These are phyloP conservation scores for Beauveria brongniartii DNA, from an alignment of 2,329 filamentous ascomycete species.

Conservation along the genomic window DNA sequence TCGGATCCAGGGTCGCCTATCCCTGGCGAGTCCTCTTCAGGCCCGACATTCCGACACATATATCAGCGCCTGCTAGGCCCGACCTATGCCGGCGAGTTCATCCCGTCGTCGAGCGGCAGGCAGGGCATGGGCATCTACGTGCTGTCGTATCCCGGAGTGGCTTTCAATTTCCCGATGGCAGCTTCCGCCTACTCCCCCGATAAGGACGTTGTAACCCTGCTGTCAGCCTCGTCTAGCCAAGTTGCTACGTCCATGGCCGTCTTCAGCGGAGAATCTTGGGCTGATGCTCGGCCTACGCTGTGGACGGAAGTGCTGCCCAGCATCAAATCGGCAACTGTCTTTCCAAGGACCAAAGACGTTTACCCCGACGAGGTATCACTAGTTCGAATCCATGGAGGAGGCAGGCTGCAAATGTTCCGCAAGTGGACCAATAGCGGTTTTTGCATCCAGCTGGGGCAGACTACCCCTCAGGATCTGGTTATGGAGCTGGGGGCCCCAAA, in stretches of 20 bases:
- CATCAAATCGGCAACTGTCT: conserved; percentile 61
- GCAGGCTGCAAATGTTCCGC: conserved; percentile 68
- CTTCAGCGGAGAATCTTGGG: conserved; percentile 86
- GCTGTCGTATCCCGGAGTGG: conserved; percentile 87
- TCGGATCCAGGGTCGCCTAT: conserved; percentile 23
- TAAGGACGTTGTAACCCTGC: conserved; percentile 76
- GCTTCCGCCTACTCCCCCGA: conserved; percentile 64
- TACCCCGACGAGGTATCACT: conserved; percentile 85
- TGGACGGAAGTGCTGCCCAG: conserved; percentile 70
- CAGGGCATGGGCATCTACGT: conserved; percentile 68
- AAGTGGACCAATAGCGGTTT: conserved; percentile 59
- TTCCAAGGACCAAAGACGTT: conserved; percentile 65
- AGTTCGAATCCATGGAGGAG: conserved; percentile 69
- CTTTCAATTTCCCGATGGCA: conserved; percentile 80
- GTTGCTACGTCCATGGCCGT: conserved; percentile 82
- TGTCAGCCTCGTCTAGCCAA: conserved; percentile 69
- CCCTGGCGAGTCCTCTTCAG: conserved; percentile 31
- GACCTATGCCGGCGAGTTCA: conserved; percentile 88
- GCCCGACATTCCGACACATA: conserved; percentile 78
- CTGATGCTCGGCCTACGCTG: conserved; percentile 66
- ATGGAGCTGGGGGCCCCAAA: conserved; percentile 88
- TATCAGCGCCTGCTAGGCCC: conserved; percentile 92
- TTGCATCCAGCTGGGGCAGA: conserved; percentile 72
- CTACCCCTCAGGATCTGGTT: conserved; percentile 84
- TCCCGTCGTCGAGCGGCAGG: conserved; percentile 49